phyloP scores from a whole-genome alignment of 164 flowering plant species.

The Dillenia turbinata region DNA sequence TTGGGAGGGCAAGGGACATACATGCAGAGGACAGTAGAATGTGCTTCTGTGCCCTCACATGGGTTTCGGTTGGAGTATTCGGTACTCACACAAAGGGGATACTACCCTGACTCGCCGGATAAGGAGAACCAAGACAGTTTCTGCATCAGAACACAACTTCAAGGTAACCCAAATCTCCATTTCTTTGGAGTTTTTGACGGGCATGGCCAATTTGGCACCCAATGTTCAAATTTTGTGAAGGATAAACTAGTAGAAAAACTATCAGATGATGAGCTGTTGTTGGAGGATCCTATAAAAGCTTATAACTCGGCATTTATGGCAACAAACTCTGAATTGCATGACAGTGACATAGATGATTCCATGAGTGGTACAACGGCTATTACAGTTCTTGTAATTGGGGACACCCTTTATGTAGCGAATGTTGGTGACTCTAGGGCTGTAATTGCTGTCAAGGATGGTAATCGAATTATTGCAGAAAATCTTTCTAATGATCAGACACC shows the following conservation, averaged over 20 bases:
- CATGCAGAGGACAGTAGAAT: constrained; percentile 46
- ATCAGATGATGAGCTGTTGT: constrained; percentile 42
- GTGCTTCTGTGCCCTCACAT: constrained; percentile 62
- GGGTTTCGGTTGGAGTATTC: constrained; percentile 61
- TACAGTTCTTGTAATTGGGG: constrained; percentile 72
- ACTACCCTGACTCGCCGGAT: constrained; percentile 83
- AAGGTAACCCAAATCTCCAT: constrained; percentile 86
- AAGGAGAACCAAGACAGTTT: constrained; percentile 90
- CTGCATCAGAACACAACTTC: constrained; percentile 62
- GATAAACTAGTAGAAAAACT: constrained; percentile 67
- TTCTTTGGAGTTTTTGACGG: constrained; percentile 99
- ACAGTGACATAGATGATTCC: constrained; percentile 78
- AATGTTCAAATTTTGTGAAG: constrained; percentile 80
- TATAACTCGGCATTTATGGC: constrained; percentile 54
- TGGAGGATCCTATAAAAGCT: constrained; percentile 74
- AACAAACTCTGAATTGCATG: constrained; percentile 61
- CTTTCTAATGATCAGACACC: constrained; percentile 91
- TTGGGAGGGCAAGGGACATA: constrained; percentile 17
- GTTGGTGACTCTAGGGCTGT: constrained; percentile 98
- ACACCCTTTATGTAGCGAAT: constrained; percentile 75
- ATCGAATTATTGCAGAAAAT: constrained; percentile 52
- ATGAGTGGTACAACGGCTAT: constrained; percentile 99
- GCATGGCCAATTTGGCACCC: constrained; percentile 78
- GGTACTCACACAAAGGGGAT: constrained; percentile 70
- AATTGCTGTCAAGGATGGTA: constrained; percentile 59